These are phyloP conservation scores for Trichoderma oligosporum DNA, from an alignment of 2,329 filamentous ascomycete genomes.

Conservation along the genomic window DNA sequence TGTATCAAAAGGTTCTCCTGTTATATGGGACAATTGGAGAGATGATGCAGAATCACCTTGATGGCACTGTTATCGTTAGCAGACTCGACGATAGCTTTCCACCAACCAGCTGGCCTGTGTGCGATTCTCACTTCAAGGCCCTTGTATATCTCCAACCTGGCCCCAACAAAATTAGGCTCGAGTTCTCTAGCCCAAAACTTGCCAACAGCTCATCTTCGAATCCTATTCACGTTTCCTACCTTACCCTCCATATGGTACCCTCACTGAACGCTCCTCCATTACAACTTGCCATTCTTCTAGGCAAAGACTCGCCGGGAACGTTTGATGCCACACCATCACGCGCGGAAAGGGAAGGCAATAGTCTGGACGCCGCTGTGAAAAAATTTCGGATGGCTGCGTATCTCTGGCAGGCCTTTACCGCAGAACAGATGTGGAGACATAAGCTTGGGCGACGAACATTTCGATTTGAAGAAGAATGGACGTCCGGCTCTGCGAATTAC, in stretches of 20 bases:
- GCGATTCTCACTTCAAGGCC: conserved; percentile 85
- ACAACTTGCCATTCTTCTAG: conserved; percentile 83
- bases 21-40: conserved; percentile 80
- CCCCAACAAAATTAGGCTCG: conserved; percentile 81
- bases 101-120: conserved; percentile 79
- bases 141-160: conserved; percentile 88
- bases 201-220: conserved; percentile 63
- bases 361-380: conserved; percentile 70
- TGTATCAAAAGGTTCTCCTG: conserved; percentile 85
- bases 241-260: conserved; percentile 83
- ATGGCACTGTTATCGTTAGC: conserved; percentile 74
- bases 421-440: conserved; percentile 92
- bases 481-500: conserved; percentile 71
- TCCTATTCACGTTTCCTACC: conserved; percentile 71
- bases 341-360: conserved; percentile 75
- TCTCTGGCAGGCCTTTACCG: conserved; percentile 94
- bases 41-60: conserved; percentile 60
- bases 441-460: conserved; percentile 82
- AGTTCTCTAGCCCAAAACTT: conserved; percentile 81
- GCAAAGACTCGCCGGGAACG: conserved; percentile 79
- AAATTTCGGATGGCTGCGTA: conserved; percentile 97
- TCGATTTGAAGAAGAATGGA: conserved; percentile 94
- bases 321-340: conserved; percentile 79
- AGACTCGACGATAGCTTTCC: conserved; percentile 86
- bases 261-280: conserved; percentile 74